Evolutionary conservation across 768 basidiomycete species (phyloP), one percentile per base, ranked within the genome.

Genomic region (Macrolepiota albuminosa): DNA sequence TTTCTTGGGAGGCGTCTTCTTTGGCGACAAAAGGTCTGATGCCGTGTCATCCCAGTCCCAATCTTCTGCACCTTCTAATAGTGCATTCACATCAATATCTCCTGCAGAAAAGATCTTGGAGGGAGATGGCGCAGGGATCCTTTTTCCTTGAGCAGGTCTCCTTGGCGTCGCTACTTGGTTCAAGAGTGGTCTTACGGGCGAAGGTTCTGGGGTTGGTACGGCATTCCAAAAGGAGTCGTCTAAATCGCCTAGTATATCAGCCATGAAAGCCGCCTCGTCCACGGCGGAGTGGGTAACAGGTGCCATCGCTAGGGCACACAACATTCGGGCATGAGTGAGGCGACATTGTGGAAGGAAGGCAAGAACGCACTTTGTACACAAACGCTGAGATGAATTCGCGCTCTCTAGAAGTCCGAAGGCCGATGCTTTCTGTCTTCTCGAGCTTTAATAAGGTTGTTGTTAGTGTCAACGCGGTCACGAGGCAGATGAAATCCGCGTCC

Each of bases 1-100:
- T 57, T 66, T 65, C 55, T 72, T 73, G 11, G 64, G 63, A 2
- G 68, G 68, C 36, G 76, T 74, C 58, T 83, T 86, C 59, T 76
- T 79, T 3, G 85, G 84, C 2, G 79, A 80, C 46, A 81, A 61
- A 34, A 78, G 77, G 60, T 84, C 81, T 0, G 73, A 69, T 53
- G 78, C 74, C 76, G 81, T 80, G 60, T 84, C 82, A 36, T 81
- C 76, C 82, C 86, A 84, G 63, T 91, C 86, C 85, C 88, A 88
- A 40, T 80, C 75, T 65, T 87, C 88, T 1, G 83, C 84, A 0
- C 87, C 89, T 33, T 86, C 81, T n/a, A 87, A 66, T 14, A 89
- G 75, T 4, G 72, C 67, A 2, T 72, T 67, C 34, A 87, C 64
- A 61, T 87, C 82, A 26, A 80, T 63, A 59, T 79, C 73, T 11